Evolutionary conservation across 2,329 filamentous ascomycete species (phyloP).

Genomic region (Davidsoniella eucalypti): DNA sequence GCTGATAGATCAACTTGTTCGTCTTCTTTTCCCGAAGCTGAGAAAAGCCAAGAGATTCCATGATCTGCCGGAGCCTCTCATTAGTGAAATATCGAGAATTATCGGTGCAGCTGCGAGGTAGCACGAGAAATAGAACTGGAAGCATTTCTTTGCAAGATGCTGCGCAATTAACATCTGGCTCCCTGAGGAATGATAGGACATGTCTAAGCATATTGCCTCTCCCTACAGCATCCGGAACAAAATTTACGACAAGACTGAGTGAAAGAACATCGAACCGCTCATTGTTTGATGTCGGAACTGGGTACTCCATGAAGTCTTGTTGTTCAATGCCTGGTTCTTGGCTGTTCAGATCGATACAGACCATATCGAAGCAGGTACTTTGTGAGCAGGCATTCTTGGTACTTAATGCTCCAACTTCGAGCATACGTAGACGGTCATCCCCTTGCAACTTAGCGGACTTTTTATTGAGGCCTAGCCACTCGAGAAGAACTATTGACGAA

Average conservation of each 20-base stretch:
- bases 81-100: constrained; percentile 87
- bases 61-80: constrained; percentile 49
- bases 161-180: constrained; percentile 15
- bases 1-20: constrained; percentile 70
- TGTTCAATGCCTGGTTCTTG: constrained; percentile 66
- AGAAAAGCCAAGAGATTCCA: constrained; percentile 60
- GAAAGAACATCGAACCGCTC: constrained; percentile 80
- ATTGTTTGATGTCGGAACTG: constrained; percentile 43
- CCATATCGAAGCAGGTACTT: constrained; percentile 53
- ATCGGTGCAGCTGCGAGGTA: constrained; percentile 71
- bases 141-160: constrained; percentile 23
- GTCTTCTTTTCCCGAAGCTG: constrained; percentile 53
- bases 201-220: constrained; percentile 76
- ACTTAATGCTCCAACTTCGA: constrained; percentile 82
- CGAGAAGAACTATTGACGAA: constrained; percentile 45
- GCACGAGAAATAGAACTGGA: constrained; percentile 70
- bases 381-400: constrained; percentile 69
- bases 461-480: constrained; percentile 33
- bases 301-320: constrained; percentile 87
- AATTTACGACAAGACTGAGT: constrained; percentile 85
- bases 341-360: constrained; percentile 80
- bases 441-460: constrained; percentile 9
- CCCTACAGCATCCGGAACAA: constrained; percentile 58
- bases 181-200: constrained; percentile 52
- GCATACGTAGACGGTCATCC: constrained; percentile 37